phyloP scores from a whole-genome alignment of 768 basidiomycete genomes.

The Psilocybe cubensis region DNA sequence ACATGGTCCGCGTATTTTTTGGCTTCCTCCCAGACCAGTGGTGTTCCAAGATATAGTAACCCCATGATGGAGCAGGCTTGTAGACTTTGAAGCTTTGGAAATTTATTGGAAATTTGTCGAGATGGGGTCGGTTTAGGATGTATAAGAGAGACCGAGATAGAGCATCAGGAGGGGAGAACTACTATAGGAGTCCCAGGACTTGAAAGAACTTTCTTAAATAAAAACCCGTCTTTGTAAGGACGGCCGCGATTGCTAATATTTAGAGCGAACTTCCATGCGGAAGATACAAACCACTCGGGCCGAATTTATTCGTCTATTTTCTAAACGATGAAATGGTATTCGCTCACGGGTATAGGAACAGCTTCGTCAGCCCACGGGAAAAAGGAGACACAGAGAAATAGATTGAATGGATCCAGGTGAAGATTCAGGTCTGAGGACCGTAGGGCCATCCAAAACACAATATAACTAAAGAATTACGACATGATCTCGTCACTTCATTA shows the following conservation, averaged over 20 bases:
- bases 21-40: constrained; percentile 89
- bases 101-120: background rate
- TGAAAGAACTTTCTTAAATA: constrained; percentile 4
- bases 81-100: background rate
- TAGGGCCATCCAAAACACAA: constrained; percentile 15
- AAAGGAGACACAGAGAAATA: background rate
- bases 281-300: constrained; percentile 20
- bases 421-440: background rate
- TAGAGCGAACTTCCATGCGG: constrained; percentile 14
- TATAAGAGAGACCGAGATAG: background rate
- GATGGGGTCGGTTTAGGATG: background rate
- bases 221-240: constrained; percentile 29
- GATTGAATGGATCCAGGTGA: no score
- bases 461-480: constrained; percentile 28
- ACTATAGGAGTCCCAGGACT: background rate
- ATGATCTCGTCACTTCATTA: constrained; percentile 11
- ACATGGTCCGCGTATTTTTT: constrained; percentile 90
- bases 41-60: constrained; percentile 89
- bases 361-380: background rate
- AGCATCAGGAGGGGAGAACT: constrained; percentile 6
- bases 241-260: constrained; percentile 23
- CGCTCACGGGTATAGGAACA: constrained; percentile 1
- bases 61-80: constrained; percentile 70
- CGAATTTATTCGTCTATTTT: constrained; percentile 13
- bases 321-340: background rate